These are phyloP conservation scores for Aquilaria yunnanensis DNA, from an alignment of 345 rosid species.

Conservation along the genomic window DNA sequence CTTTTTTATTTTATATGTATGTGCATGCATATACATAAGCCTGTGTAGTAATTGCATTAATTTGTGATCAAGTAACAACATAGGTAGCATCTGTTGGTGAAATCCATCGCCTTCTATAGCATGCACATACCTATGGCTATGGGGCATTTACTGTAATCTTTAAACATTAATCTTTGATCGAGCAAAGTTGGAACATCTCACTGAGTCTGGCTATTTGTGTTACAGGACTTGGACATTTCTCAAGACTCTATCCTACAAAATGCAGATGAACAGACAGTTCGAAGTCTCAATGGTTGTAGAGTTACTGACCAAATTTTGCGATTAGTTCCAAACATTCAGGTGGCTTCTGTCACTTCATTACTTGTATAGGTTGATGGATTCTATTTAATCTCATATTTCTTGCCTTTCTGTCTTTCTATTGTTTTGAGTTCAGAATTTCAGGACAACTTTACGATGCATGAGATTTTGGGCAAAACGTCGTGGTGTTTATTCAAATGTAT, in stretches of 20 bases:
- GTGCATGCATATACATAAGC: too few relatives aligned
- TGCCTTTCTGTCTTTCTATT: constrained; percentile 16
- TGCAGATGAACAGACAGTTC: constrained; percentile 93
- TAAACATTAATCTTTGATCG: too few relatives aligned
- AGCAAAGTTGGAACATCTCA: too few relatives aligned
- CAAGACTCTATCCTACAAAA: constrained; percentile 88
- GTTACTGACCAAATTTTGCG: constrained; percentile 98
- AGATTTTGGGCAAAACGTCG: constrained; percentile 96
- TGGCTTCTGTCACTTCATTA: constrained; percentile 17
- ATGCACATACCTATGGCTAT: too few relatives aligned
- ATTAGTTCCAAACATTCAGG: constrained; percentile 95
- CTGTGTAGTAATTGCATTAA: too few relatives aligned
- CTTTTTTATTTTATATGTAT: too few relatives aligned
- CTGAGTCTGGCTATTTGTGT: not conserved
- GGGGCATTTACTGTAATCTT: too few relatives aligned
- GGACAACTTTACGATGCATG: constrained; percentile 93
- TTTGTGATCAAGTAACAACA: too few relatives aligned
- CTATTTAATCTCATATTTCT: not conserved
- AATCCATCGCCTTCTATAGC: too few relatives aligned
- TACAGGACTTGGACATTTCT: constrained; percentile 85
- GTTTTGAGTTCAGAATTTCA: constrained; percentile 54
- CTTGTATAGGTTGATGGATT: not conserved
- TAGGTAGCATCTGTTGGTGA: too few relatives aligned
- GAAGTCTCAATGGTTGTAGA: constrained; percentile 98
- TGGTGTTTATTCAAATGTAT: constrained; percentile 97